Conservation (phyloP, 169 alveolate genomes). For the Fabrea salina region DNA sequence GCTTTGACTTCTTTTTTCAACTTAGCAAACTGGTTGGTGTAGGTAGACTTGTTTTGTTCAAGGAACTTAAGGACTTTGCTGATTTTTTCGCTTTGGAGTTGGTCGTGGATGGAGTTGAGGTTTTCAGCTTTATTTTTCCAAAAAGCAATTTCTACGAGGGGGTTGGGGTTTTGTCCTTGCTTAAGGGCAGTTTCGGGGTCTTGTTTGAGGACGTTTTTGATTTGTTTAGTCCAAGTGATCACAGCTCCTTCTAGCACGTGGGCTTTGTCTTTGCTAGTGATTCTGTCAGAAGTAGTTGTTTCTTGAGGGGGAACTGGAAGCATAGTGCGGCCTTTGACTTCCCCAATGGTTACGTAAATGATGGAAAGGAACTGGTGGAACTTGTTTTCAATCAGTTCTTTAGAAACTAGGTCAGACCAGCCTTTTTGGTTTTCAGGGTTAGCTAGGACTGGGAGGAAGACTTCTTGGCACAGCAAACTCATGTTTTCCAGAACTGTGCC, state of each 20-base stretch:
- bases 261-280: conserved; percentile 86
- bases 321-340: conserved; percentile 89
- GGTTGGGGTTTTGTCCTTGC: conserved; percentile 89
- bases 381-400: conserved; percentile 90
- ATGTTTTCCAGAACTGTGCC: conserved; percentile 76
- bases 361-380: conserved; percentile 88
- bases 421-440: conserved; percentile 85
- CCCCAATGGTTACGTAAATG: conserved; percentile 89
- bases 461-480: conserved; percentile 77
- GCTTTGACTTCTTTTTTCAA: conserved; percentile 88
- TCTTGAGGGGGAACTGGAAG: conserved; percentile 88
- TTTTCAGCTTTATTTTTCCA: conserved; percentile 91
- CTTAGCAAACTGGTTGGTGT: conserved; percentile 88
- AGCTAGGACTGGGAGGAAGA: conserved; percentile 77
- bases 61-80: conserved; percentile 87
- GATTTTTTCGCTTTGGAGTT: conserved; percentile 84
- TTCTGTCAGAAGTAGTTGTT: conserved; percentile 74
- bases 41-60: conserved; percentile 89
- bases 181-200: conserved; percentile 93
- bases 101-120: conserved; percentile 84
- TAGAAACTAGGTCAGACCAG: conserved; percentile 88
- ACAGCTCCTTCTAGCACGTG: conserved; percentile 92
- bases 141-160: conserved; percentile 89
- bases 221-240: conserved; percentile 92
- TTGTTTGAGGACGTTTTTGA: conserved; percentile 88